phyloP scores from a whole-genome alignment of 805 yeast genomes.

The Wickerhamomyces silvicola region DNA sequence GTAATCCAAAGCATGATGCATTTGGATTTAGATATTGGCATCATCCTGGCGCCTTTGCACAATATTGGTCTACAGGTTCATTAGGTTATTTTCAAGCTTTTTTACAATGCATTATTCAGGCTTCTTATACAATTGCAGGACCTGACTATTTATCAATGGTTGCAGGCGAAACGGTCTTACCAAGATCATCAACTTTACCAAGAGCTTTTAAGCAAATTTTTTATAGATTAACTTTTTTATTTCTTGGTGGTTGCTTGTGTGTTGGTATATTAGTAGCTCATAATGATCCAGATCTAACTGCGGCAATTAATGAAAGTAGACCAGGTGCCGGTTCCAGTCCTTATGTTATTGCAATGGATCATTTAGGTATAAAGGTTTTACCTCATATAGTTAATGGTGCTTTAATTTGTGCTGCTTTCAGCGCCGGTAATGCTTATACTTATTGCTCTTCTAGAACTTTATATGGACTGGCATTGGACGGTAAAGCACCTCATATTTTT shows the following conservation, averaged over 20 bases:
- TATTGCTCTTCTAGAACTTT: constrained; percentile 66
- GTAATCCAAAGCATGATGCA: constrained; percentile 65
- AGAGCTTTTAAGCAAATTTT: constrained; percentile 73
- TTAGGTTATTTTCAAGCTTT: constrained; percentile 70
- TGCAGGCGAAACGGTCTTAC: constrained; percentile 74
- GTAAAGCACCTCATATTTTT: constrained; percentile 68
- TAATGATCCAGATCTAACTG: constrained; percentile 53
- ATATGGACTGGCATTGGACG: constrained; percentile 63
- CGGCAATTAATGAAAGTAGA: constrained; percentile 51
- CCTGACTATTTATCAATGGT: constrained; percentile 83
- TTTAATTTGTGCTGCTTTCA: constrained; percentile 66
- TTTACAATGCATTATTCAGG: constrained; percentile 59
- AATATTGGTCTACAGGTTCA: constrained; percentile 45
- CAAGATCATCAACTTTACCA: constrained; percentile 62
- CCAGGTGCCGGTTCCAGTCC: constrained; percentile 82
- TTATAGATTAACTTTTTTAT: constrained; percentile 58
- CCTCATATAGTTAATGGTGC: constrained; percentile 79
- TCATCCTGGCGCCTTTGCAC: constrained; percentile 51
- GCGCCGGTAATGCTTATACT: constrained; percentile 79
- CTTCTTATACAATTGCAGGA: constrained; percentile 77
- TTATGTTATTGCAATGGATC: constrained; percentile 75
- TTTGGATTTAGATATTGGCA: constrained; percentile 55
- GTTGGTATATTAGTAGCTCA: constrained; percentile 74
- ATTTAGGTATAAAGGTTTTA: constrained; percentile 55
- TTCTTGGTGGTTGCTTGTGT: constrained; percentile 67